Evolutionary conservation across 2,329 filamentous ascomycete species (phyloP).

Genomic region (Exophiala oligosperma): DNA sequence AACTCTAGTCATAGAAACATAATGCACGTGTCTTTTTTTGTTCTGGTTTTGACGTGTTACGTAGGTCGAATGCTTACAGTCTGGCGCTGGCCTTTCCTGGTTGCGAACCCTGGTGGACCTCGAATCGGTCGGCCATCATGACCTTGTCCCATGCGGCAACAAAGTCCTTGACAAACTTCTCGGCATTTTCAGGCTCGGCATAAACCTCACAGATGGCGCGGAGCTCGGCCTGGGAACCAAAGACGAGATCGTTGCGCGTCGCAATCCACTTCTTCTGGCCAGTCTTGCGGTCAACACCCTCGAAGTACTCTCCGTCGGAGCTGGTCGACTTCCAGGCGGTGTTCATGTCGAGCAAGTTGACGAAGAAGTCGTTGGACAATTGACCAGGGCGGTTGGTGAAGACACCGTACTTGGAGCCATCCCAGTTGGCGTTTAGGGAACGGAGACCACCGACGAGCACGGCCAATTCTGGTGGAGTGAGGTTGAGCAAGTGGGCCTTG

Average conservation of each 20-base stretch:
- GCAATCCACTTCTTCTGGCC: conserved; percentile 68
- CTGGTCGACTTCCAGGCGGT: conserved; percentile 63
- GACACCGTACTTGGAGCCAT: conserved; percentile 66
- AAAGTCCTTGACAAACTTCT: conserved; percentile 72
- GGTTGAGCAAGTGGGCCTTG: conserved; percentile 67
- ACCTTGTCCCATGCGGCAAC: conserved; percentile 72
- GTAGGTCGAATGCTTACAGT: background rate
- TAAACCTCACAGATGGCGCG: conserved; percentile 72
- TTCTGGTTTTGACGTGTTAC: background rate
- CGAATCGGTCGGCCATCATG: conserved; percentile 71
- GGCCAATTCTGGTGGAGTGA: conserved; percentile 69
- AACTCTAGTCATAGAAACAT: background rate
- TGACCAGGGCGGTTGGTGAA: conserved; percentile 67
- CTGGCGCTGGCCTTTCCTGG: conserved; percentile 5
- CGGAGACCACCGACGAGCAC: conserved; percentile 73
- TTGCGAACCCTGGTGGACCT: conserved; percentile 35
- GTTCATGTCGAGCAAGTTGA: conserved; percentile 70
- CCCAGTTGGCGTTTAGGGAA: conserved; percentile 68
- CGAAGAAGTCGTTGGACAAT: conserved; percentile 79
- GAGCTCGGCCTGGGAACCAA: conserved; percentile 73
- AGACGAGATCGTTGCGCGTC: conserved; percentile 68
- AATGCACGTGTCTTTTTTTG: background rate
- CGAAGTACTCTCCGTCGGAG: conserved; percentile 57
- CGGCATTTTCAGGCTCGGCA: conserved; percentile 57
- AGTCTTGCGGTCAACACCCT: conserved; percentile 65